Evolutionary conservation across 2,329 filamentous ascomycete genomes (phyloP).

Genomic region (Hypoxylon sp.): DNA sequence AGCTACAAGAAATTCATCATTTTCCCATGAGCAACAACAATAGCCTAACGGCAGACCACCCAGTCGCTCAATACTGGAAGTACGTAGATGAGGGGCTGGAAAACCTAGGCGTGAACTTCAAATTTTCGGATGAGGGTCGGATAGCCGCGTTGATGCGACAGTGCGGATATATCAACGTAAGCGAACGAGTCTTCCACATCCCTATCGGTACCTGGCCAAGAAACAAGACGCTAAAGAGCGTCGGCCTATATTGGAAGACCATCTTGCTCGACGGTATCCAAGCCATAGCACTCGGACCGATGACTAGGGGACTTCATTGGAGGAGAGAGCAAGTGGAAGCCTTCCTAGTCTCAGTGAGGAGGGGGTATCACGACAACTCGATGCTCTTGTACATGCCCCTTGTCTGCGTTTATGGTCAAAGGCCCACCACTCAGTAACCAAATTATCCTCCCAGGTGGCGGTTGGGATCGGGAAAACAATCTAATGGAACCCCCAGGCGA

Average conservation of each 20-base stretch:
- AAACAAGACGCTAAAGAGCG: conserved; percentile 66
- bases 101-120: conserved; percentile 64
- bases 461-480: neutral
- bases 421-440: conserved; percentile 54
- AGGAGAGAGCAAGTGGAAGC: conserved; percentile 64
- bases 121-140: conserved; percentile 59
- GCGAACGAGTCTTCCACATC: conserved; percentile 64
- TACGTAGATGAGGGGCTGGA: conserved; percentile 62
- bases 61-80: conserved; percentile 64
- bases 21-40: conserved; percentile 62
- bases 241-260: conserved; percentile 67
- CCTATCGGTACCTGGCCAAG: conserved; percentile 70
- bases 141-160: conserved; percentile 64
- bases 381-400: conserved; percentile 69
- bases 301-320: conserved; percentile 66
- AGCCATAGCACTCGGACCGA: conserved; percentile 67
- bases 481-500: conserved; percentile 8
- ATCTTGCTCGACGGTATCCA: conserved; percentile 66
- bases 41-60: conserved; percentile 58
- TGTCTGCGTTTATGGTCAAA: conserved; percentile 69
- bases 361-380: conserved; percentile 63
- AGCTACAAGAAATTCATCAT: conserved; percentile 69
- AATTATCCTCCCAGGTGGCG: conserved; percentile 9
- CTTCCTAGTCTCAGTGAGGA: conserved; percentile 64
- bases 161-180: conserved; percentile 68